These are phyloP conservation scores for Ogataea hybrid DNA, from an alignment of 1,139 yeast genomes.

Conservation along the genomic window DNA sequence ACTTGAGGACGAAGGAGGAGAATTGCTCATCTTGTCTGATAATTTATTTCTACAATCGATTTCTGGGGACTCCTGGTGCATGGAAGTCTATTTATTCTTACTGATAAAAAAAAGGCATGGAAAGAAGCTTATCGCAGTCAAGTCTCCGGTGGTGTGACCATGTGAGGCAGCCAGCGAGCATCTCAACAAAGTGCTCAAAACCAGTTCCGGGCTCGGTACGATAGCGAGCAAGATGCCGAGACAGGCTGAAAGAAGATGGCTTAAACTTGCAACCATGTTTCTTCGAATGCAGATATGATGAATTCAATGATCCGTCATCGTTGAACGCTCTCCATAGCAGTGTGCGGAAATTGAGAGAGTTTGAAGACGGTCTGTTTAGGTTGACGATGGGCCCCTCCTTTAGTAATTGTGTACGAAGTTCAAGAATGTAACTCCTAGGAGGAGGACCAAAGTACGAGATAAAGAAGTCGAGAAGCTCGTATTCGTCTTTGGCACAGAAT, in stretches of 20 bases:
- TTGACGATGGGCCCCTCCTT: constrained; percentile 33
- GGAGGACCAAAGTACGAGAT: constrained; percentile 70
- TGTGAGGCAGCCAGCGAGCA: constrained; percentile 22
- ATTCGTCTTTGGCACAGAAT: constrained; percentile 69
- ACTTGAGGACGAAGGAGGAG: constrained; percentile 13
- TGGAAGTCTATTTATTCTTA: background rate
- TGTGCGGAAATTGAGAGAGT: constrained; percentile 18
- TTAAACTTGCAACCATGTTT: constrained; percentile 15
- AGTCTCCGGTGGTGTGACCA: constrained; percentile 25
- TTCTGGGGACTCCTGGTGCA: constrained; percentile 4
- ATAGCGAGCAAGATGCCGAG: constrained; percentile 13
- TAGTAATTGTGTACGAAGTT: constrained; percentile 35
- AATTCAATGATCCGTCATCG: constrained; percentile 23
- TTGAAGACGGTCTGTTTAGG: background rate
- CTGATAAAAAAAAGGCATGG: constrained; percentile 13
- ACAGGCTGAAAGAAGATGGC: constrained; percentile 20
- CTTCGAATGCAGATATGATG: constrained; percentile 15
- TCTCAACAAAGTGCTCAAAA: constrained; percentile 16
- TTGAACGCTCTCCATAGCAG: constrained; percentile 31
- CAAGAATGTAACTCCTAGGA: constrained; percentile 36
- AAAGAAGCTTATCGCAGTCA: constrained; percentile 16
- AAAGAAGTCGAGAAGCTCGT: constrained; percentile 59
- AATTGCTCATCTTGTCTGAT: constrained; percentile 2
- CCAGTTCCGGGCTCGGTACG: background rate
- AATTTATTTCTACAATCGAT: background rate